These are phyloP conservation scores for Taphrina wiesneri DNA, from an alignment of 1,139 yeast genomes.

Conservation along the genomic window DNA sequence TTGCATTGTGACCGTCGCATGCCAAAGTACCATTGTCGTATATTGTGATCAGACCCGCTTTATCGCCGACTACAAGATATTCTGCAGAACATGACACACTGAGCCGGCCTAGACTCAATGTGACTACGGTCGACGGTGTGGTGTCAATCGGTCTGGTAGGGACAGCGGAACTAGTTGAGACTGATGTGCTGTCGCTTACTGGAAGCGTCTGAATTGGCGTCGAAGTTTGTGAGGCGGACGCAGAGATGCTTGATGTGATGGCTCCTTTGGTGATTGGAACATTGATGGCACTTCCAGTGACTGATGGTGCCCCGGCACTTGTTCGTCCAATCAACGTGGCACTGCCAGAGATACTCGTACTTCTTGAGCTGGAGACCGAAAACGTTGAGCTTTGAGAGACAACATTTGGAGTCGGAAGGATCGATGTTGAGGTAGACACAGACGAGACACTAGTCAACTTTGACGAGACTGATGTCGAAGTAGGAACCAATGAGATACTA, in stretches of 20 bases:
- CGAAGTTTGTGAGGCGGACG: not conserved
- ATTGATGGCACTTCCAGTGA: not conserved
- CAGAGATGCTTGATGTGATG: not conserved
- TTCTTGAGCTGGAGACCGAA: no score
- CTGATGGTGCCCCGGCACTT: not conserved
- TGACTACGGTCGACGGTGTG: not conserved
- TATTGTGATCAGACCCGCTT: not conserved
- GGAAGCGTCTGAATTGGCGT: not conserved
- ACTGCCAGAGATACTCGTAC: not conserved
- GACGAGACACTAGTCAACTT: not conserved
- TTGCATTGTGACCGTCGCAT: not conserved
- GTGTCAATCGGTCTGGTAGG: not conserved
- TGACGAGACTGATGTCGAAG: not conserved
- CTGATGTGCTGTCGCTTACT: not conserved
- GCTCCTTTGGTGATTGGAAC: not conserved
- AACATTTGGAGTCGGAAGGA: not conserved
- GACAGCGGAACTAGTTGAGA: not conserved
- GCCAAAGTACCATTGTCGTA: constrained; percentile 13
- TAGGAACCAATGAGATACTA: constrained; percentile 51
- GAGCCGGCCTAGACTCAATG: not conserved
- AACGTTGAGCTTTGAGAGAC: no score
- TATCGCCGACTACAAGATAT: not conserved
- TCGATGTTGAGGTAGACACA: not conserved
- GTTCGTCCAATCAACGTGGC: no score
- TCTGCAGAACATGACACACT: not conserved